Evolutionary conservation across 1,284 basidiomycete genomes (phyloP).

Genomic region (Fomitopsis palustris): DNA sequence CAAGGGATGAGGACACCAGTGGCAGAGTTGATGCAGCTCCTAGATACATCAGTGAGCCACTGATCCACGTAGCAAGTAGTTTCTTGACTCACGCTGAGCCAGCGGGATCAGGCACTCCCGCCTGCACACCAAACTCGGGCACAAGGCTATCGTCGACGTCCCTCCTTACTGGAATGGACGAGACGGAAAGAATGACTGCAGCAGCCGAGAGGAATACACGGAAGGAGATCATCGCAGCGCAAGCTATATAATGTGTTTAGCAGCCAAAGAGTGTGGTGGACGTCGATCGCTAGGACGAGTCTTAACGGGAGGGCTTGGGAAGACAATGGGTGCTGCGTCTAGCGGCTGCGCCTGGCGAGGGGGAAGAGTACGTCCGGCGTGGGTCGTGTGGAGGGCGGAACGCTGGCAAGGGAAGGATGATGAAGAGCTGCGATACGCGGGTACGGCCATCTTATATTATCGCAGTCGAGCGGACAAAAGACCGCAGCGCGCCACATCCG

Average conservation of each 20-base stretch:
- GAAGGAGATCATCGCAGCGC: conserved; percentile 24
- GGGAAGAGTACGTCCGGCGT: conserved; percentile 19
- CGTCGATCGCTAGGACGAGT: conserved; percentile 1
- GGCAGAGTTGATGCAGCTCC: conserved; percentile 39
- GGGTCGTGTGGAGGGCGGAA: conserved; percentile 11
- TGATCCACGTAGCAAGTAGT: not conserved
- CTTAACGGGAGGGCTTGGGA: conserved; percentile 3
- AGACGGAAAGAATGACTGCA: conserved; percentile 32
- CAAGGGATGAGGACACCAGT: conserved; percentile 60
- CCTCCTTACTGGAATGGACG: conserved; percentile 41
- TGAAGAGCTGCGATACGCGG: not conserved
- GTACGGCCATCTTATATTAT: too few relatives aligned
- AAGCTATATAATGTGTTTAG: not conserved
- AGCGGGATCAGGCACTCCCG: not conserved
- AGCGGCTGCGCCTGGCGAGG: conserved; percentile 8
- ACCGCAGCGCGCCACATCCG: too few relatives aligned
- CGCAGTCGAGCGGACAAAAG: too few relatives aligned
- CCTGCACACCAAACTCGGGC: conserved; percentile 4
- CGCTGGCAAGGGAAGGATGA: conserved; percentile 12
- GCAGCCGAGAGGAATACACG: conserved; percentile 28
- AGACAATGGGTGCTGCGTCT: conserved; percentile 11
- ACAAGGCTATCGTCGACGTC: conserved; percentile 38
- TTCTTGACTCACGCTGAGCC: conserved; percentile 15
- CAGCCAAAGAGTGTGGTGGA: conserved; percentile 5
- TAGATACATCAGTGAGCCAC: conserved; percentile 13